Evolutionary conservation across 1,139 yeast species (phyloP).

Genomic region (Meyerozyma guilliermondii): DNA sequence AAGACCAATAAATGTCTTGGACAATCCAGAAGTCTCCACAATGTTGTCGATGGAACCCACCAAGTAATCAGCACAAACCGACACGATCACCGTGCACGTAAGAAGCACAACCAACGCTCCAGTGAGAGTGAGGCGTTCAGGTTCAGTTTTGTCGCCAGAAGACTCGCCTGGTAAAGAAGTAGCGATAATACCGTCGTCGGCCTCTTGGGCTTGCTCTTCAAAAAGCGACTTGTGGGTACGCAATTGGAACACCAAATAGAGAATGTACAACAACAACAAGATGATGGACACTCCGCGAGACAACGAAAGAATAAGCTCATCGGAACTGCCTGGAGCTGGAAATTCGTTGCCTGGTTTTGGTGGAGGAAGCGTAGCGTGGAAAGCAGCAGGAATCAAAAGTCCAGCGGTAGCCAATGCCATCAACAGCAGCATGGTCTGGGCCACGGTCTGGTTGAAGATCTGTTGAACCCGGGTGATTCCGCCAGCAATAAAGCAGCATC

Average conservation of each 20-base stretch:
- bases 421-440: constrained; percentile 93
- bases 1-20: constrained; percentile 92
- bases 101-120: constrained; percentile 49
- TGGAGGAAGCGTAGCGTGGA: constrained; percentile 73
- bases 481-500: constrained; percentile 94
- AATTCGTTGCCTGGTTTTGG: constrained; percentile 26
- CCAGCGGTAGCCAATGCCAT: constrained; percentile 90
- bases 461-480: constrained; percentile 86
- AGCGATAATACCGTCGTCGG: constrained; percentile 33
- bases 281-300: constrained; percentile 87
- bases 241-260: constrained; percentile 82
- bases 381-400: constrained; percentile 90
- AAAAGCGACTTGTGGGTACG: constrained; percentile 68
- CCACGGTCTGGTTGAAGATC: constrained; percentile 89
- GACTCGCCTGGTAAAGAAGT: constrained; percentile 17
- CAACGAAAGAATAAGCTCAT: constrained; percentile 57
- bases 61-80: constrained; percentile 87
- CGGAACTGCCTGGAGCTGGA: constrained; percentile 38
- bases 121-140: constrained; percentile 31
- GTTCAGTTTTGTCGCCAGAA: constrained; percentile 18
- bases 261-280: constrained; percentile 67
- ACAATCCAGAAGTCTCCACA: constrained; percentile 77
- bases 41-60: constrained; percentile 90
- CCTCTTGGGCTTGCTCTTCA: constrained; percentile 36
- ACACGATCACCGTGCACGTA: constrained; percentile 71